Base-by-base conservation (phyloP, 2,329 filamentous ascomycete species). In the Cercospora beticola region DNA sequence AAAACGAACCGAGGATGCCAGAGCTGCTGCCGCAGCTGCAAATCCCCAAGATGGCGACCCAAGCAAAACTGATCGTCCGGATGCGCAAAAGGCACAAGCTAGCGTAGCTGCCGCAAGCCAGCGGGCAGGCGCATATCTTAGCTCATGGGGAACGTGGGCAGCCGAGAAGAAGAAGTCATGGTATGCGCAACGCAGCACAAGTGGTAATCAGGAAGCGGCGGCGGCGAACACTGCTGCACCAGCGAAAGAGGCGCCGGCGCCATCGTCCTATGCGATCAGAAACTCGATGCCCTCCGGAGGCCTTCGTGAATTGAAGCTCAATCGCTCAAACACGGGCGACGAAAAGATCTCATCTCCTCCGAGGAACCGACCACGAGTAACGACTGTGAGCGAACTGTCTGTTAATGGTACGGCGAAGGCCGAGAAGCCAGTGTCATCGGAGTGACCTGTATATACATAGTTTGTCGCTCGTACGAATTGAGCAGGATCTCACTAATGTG, bases 351-450 rank as follows among this genome's bases (percentile, higher is more conserved):
- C 54, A 58, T 58, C 54, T 30, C 54, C 54, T 52, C 26, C 56
- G 26, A 58, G 26, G 26, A 33, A 33, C 16, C 56, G 56, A 2
- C 26, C 56, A n/a, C 56, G 56, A 31, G 56, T 33, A 9, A 58
- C 56, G 56, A 58, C 26, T 58, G 56, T 30, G 1, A 30, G 26
- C 56, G 56, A 58, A 33, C 26, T 33, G 56, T 10, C 26, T 33
- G 26, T 60, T 18, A 60, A 2, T 95, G 96, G 86, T 86, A 87
- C 3, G 80, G 82, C 3, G 85, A 69, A 82, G 86, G 62, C 76
- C 87, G 87, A n/a, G 83, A 90, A 4, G 90, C 92, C 76, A 95
- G 93, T 79, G 90, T 93, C 78, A 89, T 97, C 46, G 18, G 21
- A 52, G 46, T 52, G 21, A 52, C 10, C 46, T 52, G 46, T 52